phyloP scores from a whole-genome alignment of 2,329 filamentous ascomycete species.

The Colletotrichum chrysophilum region DNA sequence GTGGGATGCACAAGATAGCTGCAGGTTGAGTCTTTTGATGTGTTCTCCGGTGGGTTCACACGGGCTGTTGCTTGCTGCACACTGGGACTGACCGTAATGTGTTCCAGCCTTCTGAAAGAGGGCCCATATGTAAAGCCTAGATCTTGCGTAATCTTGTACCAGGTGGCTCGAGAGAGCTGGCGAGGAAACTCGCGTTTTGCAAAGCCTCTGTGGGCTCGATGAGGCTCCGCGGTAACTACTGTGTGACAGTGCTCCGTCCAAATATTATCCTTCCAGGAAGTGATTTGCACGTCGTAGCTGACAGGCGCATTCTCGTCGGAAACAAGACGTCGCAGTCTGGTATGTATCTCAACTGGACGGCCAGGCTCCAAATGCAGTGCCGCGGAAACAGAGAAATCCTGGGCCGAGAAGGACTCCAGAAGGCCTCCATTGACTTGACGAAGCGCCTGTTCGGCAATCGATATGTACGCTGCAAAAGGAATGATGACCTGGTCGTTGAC shows the following conservation, averaged over 20 bases:
- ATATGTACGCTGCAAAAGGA: background rate
- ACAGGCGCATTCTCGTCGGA: constrained; percentile 28
- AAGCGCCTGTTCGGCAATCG: background rate
- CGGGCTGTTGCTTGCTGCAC: constrained; percentile 25
- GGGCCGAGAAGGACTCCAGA: constrained; percentile 26
- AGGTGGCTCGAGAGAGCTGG: background rate
- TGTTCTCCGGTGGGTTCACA: background rate
- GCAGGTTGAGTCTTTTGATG: constrained; percentile 26
- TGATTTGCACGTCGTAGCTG: constrained; percentile 34
- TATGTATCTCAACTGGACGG: constrained; percentile 33
- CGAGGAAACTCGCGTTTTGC: background rate
- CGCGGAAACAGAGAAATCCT: constrained; percentile 30
- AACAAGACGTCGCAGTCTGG: constrained; percentile 29
- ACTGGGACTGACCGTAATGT: constrained; percentile 22
- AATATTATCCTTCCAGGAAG: constrained; percentile 28
- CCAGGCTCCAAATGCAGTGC: constrained; percentile 36
- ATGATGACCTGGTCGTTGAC: background rate
- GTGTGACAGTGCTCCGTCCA: constrained; percentile 34
- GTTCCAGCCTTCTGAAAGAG: constrained; percentile 31
- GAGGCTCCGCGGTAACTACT: constrained; percentile 18
- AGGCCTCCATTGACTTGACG: background rate
- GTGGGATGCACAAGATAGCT: constrained; percentile 42
- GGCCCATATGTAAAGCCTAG: constrained; percentile 35
- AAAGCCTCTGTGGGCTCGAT: constrained; percentile 19
- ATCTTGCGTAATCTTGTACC: constrained; percentile 29